Evolutionary conservation across 2,329 filamentous ascomycete genomes (phyloP), one percentile per base, ranked within the genome.

Genomic region (Elsinoe fawcettii): DNA sequence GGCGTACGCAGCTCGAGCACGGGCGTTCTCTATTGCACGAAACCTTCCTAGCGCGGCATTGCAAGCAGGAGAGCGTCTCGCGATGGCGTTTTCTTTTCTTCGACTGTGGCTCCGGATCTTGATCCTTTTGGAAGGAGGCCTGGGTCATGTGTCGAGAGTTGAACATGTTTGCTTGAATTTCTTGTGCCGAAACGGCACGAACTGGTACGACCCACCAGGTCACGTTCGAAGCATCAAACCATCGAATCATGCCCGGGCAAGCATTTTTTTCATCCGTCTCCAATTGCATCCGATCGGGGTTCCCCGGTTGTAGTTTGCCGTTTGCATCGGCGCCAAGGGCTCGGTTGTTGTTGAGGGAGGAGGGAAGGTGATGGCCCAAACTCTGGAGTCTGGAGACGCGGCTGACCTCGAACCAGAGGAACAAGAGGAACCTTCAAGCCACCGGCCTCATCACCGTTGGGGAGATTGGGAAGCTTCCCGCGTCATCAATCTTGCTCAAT

Each of bases 61-160:
- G 36, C 23, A 55, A 16, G 25, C 53, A 55, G 9, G 53, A 55
- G 2, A 55, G 53, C 11, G 53, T 55, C 36, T 55, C 53, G 12
- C 53, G 34, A 25, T 55, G 53, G 14, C 53, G 11, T 22, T 55
- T 55, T 11, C 46, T 16, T 22, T 51, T 51, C 46, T 51, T 51
- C 2, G 25, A 14, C 18, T 16, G 12, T 9, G 46, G 25, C 5
- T 30, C 25, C 5, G 32, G 6, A 12, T 23, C 7, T n/a, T 51
- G 20, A 14, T 27, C 41, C 22, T 46, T 3, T 12, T 51, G 20
- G 25, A 51, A 51, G 8, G 46, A 51, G 7, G 46, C 46, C 18
- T 34, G 46, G 11, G 46, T 51, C 46, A 51, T 51, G 18, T 51
- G 25, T 34, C 27, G 46, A 18, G 27, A 34, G 11, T 32, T 14